Evolutionary conservation across 2,329 filamentous ascomycete genomes (phyloP).

Genomic region (Fusarium duplospermum): DNA sequence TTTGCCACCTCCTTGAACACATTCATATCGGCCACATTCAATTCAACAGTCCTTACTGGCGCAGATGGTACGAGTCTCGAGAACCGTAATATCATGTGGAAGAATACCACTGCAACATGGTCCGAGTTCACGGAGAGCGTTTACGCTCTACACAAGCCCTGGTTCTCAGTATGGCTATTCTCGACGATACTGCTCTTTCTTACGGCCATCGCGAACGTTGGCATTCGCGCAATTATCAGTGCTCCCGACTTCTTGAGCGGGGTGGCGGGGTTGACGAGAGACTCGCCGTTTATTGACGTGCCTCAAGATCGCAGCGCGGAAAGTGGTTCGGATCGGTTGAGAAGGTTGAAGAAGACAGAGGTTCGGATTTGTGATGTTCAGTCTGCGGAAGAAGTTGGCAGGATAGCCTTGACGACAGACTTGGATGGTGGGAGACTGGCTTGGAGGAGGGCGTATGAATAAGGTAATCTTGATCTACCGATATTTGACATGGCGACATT

Average conservation of each 20-base stretch:
- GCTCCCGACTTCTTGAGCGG: constrained; percentile 13
- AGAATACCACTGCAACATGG: constrained; percentile 1
- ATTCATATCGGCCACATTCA: rapidly evolving
- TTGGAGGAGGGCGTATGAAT: background rate
- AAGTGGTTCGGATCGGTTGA: constrained; percentile 2
- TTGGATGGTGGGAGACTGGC: background rate
- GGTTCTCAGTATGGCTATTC: background rate
- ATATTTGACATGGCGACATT: background rate
- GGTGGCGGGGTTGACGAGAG: constrained; percentile 8
- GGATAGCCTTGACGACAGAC: constrained; percentile 4
- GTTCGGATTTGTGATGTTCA: constrained; percentile 10
- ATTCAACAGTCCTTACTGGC: background rate
- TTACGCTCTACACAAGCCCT: background rate
- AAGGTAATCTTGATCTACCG: too few species aligned
- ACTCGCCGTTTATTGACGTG: constrained; percentile 3
- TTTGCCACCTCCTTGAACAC: background rate
- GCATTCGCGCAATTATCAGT: background rate
- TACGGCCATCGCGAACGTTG: background rate
- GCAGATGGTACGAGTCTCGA: background rate
- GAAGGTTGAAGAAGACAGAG: background rate
- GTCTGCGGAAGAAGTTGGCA: background rate
- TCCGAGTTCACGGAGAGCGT: constrained; percentile 1
- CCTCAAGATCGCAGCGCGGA: background rate
- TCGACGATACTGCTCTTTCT: background rate
- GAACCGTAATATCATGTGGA: background rate